phyloP scores from a whole-genome alignment of 805 yeast genomes.

The Sporopachydermia lactativora region DNA sequence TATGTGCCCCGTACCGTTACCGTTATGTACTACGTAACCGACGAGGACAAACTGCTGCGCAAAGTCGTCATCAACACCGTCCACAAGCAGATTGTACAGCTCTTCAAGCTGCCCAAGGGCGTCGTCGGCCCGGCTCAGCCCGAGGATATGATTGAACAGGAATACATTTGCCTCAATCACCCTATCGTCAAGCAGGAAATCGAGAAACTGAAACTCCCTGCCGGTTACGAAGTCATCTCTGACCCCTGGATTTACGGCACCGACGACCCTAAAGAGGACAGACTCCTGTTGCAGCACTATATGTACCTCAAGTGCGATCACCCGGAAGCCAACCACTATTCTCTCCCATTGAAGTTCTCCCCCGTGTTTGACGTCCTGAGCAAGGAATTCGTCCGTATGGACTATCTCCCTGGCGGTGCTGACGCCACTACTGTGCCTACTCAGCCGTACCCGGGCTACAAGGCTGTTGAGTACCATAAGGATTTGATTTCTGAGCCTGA shows the following conservation, averaged over 20 bases:
- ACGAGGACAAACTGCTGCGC: conserved; percentile 30
- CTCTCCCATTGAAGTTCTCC: conserved; percentile 58
- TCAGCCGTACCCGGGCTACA: conserved; percentile 43
- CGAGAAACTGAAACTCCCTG: conserved; percentile 51
- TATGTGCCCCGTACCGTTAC: conserved; percentile 48
- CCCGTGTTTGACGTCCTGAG: conserved; percentile 58
- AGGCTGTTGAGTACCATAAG: conserved; percentile 60
- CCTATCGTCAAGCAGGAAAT: conserved; percentile 51
- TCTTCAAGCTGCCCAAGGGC: conserved; percentile 38
- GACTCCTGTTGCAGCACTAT: conserved; percentile 41
- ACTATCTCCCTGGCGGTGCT: conserved; percentile 55
- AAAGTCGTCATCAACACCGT: conserved; percentile 59
- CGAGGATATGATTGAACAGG: conserved; percentile 45
- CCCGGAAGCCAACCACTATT: conserved; percentile 60
- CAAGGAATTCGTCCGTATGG: conserved; percentile 52
- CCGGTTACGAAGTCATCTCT: conserved; percentile 35
- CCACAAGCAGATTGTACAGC: conserved; percentile 45
- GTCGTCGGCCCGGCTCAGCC: conserved; percentile 55
- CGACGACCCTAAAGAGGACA: conserved; percentile 40
- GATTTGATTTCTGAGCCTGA: conserved; percentile 41
- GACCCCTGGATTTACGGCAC: conserved; percentile 83
- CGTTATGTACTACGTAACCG: conserved; percentile 43
- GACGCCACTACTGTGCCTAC: conserved; percentile 45
- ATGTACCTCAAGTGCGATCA: conserved; percentile 57
- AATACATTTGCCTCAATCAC: conserved; percentile 33